These are phyloP conservation scores for Ulmus americana DNA, from an alignment of 331 rosid genomes.

Conservation along the genomic window DNA sequence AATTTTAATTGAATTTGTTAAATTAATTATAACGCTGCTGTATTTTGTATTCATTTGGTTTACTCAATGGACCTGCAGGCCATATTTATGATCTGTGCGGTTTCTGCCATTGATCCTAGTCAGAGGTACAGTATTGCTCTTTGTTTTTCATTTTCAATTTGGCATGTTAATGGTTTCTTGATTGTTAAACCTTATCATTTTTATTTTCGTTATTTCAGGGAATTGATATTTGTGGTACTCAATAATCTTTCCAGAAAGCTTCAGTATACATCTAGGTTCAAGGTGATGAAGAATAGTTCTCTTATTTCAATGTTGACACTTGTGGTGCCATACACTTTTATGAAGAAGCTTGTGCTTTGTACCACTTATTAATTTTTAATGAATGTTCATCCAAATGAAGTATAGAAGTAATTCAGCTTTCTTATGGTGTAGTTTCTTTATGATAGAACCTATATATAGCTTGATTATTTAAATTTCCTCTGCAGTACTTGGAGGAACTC, in stretches of 20 bases:
- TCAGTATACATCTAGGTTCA: constrained; percentile 54
- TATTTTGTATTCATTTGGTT: constrained; percentile 15
- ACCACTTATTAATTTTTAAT: background rate
- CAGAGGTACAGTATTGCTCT: constrained; percentile 50
- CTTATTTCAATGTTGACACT: background rate
- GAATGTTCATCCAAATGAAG: background rate
- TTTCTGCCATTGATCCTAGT: constrained; percentile 77
- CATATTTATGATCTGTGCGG: constrained; percentile 79
- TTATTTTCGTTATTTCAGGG: constrained; percentile 36
- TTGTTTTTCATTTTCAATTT: constrained; percentile 18
- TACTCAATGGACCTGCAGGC: constrained; percentile 49
- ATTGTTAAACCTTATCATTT: constrained; percentile 1
- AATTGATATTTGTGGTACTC: constrained; percentile 49
- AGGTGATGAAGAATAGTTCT: constrained; percentile 41
- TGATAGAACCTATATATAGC: background rate
- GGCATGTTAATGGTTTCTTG: constrained; percentile 17
- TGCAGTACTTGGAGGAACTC: constrained; percentile 86
- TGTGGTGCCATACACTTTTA: constrained; percentile 3
- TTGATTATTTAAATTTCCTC: constrained; percentile 19
- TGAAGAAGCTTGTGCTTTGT: background rate
- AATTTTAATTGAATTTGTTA: constrained; percentile 9
- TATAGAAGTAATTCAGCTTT: background rate
- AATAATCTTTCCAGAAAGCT: constrained; percentile 72
- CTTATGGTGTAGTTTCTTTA: background rate
- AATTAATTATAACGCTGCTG: background rate